phyloP scores from a whole-genome alignment of 2,329 filamentous ascomycete genomes.

The Fusarium oligoseptatum region DNA sequence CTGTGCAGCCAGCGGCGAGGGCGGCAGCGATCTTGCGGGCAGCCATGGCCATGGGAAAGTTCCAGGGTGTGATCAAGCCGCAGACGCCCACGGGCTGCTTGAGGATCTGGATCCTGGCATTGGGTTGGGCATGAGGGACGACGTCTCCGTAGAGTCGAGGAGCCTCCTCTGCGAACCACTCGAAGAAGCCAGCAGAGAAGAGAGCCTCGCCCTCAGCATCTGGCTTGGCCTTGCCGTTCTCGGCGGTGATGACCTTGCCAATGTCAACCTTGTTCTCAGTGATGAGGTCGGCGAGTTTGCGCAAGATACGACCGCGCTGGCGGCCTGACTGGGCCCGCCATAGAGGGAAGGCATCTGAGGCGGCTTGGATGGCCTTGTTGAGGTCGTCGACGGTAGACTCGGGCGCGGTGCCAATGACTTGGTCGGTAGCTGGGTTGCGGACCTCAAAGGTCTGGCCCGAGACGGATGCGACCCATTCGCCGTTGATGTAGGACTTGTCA shows the following conservation, averaged over 20 bases:
- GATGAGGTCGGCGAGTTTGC: constrained; percentile 75
- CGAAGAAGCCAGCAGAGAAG: constrained; percentile 71
- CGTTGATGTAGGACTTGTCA: constrained; percentile 73
- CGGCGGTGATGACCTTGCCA: constrained; percentile 75
- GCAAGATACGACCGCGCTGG: constrained; percentile 69
- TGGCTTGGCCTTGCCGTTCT: constrained; percentile 77
- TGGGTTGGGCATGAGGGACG: constrained; percentile 69
- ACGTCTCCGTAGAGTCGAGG: constrained; percentile 69
- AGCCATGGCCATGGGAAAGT: constrained; percentile 69
- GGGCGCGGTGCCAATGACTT: constrained; percentile 76
- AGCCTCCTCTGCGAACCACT: constrained; percentile 68
- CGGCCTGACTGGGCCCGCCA: constrained; percentile 71
- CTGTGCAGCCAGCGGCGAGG: constrained; percentile 78
- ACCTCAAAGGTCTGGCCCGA: constrained; percentile 81
- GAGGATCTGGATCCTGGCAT: constrained; percentile 75
- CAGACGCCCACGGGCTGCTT: constrained; percentile 50
- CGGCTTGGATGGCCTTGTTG: constrained; percentile 76
- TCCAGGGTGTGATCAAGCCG: constrained; percentile 59
- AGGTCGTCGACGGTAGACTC: constrained; percentile 78
- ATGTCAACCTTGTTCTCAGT: constrained; percentile 73
- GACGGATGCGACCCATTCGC: constrained; percentile 77
- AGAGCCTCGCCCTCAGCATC: constrained; percentile 69
- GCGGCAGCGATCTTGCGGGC: constrained; percentile 61
- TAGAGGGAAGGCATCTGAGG: constrained; percentile 65
- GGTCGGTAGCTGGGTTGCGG: constrained; percentile 75